Percentiles rank a stretch among this genome's conserved stretches.
These are phyloP conservation scores for Adansonia digitata DNA, from an alignment of 345 rosid species.

Conservation along the genomic window DNA sequence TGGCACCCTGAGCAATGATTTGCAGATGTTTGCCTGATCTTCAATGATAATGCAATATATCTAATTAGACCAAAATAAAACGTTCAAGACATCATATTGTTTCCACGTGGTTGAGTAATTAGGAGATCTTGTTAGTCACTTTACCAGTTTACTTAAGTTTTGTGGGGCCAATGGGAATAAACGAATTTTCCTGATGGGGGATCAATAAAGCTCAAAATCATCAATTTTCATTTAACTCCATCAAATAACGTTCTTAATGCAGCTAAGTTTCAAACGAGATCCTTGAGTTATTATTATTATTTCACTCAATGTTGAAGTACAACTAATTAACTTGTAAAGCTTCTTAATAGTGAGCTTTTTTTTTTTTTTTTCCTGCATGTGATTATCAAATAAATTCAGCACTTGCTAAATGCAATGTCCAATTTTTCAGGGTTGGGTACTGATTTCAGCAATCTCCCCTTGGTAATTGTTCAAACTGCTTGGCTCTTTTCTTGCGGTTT, in stretches of 20 bases:
- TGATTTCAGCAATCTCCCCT: not conserved
- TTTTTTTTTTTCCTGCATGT: too few relatives aligned
- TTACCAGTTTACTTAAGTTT: too few relatives aligned
- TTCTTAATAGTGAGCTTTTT: too few relatives aligned
- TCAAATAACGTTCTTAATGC: too few relatives aligned
- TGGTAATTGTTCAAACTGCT: conserved; percentile 21
- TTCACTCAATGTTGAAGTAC: not conserved
- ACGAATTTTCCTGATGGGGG: too few relatives aligned
- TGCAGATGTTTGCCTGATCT: not conserved
- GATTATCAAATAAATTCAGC: not conserved
- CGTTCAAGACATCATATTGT: not conserved
- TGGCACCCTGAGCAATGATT: not conserved
- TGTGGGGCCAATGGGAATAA: too few relatives aligned
- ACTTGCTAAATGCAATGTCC: not conserved
- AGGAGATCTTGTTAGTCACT: too few relatives aligned
- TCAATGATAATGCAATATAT: not conserved
- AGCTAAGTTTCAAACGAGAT: too few relatives aligned
- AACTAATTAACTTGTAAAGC: not conserved
- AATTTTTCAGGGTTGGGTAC: not conserved
- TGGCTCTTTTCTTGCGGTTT: conserved; percentile 29
- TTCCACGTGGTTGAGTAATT: not conserved
- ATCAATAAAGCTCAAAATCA: too few relatives aligned
- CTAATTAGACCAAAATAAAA: not conserved
- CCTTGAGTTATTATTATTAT: too few relatives aligned
- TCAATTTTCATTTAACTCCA: too few relatives aligned